Percentiles rank a stretch among this genome's conserved stretches.
phyloP scores from a whole-genome alignment of 495 filamentous ascomycete genomes.

The Aspergillus indologenus region DNA sequence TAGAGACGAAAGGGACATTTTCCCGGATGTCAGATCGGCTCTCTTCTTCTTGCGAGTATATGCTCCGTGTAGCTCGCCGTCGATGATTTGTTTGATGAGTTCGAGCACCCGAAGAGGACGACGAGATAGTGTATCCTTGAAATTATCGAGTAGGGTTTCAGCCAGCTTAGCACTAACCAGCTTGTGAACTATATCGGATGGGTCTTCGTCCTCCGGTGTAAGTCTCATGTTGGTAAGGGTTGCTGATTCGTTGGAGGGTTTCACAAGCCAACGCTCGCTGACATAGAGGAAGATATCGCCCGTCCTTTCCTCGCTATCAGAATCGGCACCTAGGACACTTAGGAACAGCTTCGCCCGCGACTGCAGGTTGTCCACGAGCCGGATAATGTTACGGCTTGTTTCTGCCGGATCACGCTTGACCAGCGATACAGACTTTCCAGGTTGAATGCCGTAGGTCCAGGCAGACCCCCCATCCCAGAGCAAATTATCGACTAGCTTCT shows the following conservation, averaged over 20 bases:
- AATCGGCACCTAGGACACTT: conserved; percentile 48
- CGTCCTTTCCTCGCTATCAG: conserved; percentile 54
- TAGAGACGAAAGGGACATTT: conserved; percentile 38
- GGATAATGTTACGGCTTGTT: conserved; percentile 33
- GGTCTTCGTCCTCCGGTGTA: conserved; percentile 28
- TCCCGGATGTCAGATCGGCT: conserved; percentile 10
- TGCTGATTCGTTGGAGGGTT: conserved; percentile 17
- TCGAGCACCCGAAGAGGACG: conserved; percentile 61
- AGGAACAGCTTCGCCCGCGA: conserved; percentile 50
- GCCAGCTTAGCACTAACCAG: conserved; percentile 62
- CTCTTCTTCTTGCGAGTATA: conserved; percentile 6
- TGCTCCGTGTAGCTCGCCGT: conserved; percentile 31
- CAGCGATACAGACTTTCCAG: conserved; percentile 36
- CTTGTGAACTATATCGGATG: conserved; percentile 41
- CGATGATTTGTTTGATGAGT: conserved; percentile 58
- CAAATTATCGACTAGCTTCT: conserved; percentile 46
- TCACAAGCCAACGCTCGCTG: conserved; percentile 59
- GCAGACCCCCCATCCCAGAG: conserved; percentile 50
- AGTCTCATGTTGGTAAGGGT: conserved; percentile 25
- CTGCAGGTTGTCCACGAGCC: conserved; percentile 38
- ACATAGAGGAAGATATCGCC: conserved; percentile 62
- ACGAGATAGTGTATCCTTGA: conserved; percentile 64
- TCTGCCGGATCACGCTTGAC: conserved; percentile 18
- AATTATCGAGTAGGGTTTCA: conserved; percentile 62
- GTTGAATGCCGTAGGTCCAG: conserved; percentile 45